phyloP scores from a whole-genome alignment of 2,329 filamentous ascomycete genomes.

The Cercospora zeae-maydis region DNA sequence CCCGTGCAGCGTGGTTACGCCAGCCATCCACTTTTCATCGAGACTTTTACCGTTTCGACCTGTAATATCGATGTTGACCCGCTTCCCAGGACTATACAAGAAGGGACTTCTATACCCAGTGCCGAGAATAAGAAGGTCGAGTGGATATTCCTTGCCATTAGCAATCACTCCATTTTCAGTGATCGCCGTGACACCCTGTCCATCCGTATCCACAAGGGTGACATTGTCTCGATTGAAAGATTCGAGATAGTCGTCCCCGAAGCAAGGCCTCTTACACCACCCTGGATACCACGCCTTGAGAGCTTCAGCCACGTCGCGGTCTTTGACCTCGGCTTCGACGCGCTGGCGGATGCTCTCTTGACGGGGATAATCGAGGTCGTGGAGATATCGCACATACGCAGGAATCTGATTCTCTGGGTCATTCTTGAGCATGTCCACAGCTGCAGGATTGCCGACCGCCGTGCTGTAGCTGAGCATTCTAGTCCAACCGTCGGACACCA shows the following conservation, averaged over 20 bases:
- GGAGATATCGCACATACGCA: neutral
- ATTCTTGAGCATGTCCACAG: neutral
- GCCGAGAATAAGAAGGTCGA: constrained; percentile 44
- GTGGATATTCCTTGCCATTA: constrained; percentile 46
- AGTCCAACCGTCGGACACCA: constrained; percentile 53
- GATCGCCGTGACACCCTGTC: constrained; percentile 48
- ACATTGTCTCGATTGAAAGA: constrained; percentile 59
- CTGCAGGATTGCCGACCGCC: neutral
- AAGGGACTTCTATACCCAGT: neutral
- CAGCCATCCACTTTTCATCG: too few species aligned
- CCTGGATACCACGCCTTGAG: constrained; percentile 14
- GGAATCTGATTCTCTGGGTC: neutral
- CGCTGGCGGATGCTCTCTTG: neutral
- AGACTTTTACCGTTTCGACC: too few species aligned
- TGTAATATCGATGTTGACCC: too few species aligned
- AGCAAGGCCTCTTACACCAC: constrained; percentile 63
- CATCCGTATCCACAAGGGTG: constrained; percentile 57
- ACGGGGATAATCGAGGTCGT: neutral
- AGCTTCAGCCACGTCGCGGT: neutral
- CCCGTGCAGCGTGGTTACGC: too few species aligned
- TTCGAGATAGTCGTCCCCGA: constrained; percentile 19
- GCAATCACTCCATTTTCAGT: constrained; percentile 48
- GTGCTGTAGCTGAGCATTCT: constrained; percentile 25
- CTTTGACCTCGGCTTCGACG: neutral
- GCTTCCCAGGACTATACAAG: too few species aligned